Base-by-base conservation (phyloP, 1,139 yeast species). In the Geotrichum phurueaensis region DNA sequence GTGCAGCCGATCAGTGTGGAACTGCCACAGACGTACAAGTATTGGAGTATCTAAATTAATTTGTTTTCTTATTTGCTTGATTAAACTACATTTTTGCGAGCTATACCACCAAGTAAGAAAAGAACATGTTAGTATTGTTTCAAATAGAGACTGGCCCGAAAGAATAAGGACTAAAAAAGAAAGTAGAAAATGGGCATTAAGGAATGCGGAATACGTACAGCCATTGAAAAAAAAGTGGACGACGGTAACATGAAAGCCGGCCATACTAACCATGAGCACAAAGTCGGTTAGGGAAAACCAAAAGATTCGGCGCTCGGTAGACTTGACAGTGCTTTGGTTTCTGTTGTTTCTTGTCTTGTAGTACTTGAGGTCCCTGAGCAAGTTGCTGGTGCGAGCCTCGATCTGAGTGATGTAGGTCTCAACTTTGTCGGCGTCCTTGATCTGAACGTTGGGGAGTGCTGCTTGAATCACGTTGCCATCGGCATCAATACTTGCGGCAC, bases 261-360 rank as follows among this genome's bases (percentile, higher is more conserved):
- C 95, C 94, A 92, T 87, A 58, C 87, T 89, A 55, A 88, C 86
- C 84, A 92, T 88, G 68, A 91, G 79, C 51, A 85, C 70, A 51
- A 90, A 89, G 73, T 90, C 97, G 68, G 88, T 83, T 52, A 91
- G 73, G 39, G 96, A 87, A 73, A 91, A 92, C 80, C 87, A 86
- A 70, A 87, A 86, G 64, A 94, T 89, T 73, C 98, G 84, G 18
- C 83, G 75, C 71, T 88, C 96, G 4, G 97, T 92, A 23, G 96
- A 87, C 72, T 81, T 83, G 62, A 94, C 98, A 39, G 99, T 94
- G 59, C 89, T 84, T 73, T 91, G 95, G 76, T 92, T 94, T 76
- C 98, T 84, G 75, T 84, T 85, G 75, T 89, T 92, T 78, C 99
- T 85, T 15, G 96, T 86, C 76, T 86, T 88, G 79, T 92, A 91